These are phyloP conservation scores for Seiridium unicorne DNA, from an alignment of 2,329 filamentous ascomycete genomes.

Conservation along the genomic window DNA sequence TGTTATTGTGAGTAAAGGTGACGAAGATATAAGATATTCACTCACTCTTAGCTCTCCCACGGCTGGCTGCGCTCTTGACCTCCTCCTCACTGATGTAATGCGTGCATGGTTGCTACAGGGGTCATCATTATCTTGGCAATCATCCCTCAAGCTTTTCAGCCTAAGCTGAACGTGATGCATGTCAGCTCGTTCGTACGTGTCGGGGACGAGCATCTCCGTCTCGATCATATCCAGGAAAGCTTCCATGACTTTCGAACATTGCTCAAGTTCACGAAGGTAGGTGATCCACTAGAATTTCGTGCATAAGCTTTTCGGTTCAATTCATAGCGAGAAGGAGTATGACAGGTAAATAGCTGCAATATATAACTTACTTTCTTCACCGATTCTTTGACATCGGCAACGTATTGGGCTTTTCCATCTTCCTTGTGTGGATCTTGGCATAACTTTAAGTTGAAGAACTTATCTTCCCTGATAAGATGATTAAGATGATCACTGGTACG, in stretches of 20 bases:
- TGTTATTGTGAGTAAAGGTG: no score
- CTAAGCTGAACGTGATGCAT: no score
- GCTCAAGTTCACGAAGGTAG: not conserved
- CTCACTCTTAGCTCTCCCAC: no score
- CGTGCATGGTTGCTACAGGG: no score
- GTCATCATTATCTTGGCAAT: no score
- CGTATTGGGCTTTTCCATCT: not conserved
- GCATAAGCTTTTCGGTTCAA: not conserved
- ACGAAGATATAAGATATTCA: no score
- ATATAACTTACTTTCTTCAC: conserved; percentile 9
- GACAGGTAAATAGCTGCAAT: no score
- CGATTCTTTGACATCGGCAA: conserved; percentile 7
- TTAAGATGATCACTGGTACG: not conserved
- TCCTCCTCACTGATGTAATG: no score
- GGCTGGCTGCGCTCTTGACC: no score
- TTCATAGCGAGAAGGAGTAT: no score
- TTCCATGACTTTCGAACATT: not conserved
- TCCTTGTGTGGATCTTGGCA: no score
- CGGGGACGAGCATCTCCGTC: not conserved
- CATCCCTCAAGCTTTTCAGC: no score
- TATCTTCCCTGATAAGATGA: conserved; percentile 9
- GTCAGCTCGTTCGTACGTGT: not conserved
- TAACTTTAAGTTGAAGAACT: conserved; percentile 14
- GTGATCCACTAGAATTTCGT: not conserved
- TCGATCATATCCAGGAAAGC: not conserved